A percentile compares a stretch with the other conserved stretches of the same genome.
phyloP scores from a whole-genome alignment of 2,329 filamentous ascomycete genomes.

The Scortechinia acanthostroma region DNA sequence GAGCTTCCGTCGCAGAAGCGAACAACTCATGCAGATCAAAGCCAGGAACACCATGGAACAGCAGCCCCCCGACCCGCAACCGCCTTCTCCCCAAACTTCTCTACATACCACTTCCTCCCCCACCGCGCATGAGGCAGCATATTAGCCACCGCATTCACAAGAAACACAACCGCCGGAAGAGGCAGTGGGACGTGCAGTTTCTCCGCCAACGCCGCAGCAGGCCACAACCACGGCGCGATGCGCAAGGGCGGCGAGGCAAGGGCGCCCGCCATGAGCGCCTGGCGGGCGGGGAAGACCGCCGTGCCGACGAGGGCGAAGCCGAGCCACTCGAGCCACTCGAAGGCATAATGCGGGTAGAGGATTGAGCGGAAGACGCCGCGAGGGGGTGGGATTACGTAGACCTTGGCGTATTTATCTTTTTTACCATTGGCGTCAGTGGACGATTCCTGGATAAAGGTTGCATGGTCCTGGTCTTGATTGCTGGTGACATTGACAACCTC shows the following conservation, averaged over 20 bases:
- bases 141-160: slow-evolving; percentile 1
- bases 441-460: slow-evolving; percentile 19
- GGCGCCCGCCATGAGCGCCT: neutral
- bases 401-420: neutral
- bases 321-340: neutral
- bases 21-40: no score
- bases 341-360: neutral
- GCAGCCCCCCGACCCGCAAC: neutral
- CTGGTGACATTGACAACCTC: neutral
- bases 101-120: slow-evolving; percentile 2
- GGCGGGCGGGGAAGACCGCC: neutral
- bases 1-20: no score
- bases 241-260: neutral
- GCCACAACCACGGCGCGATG: neutral
- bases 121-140: slow-evolving; percentile 1
- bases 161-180: neutral
- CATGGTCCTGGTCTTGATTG: no score
- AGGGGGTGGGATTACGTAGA: neutral
- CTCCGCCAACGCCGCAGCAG: neutral
- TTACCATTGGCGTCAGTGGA: neutral
- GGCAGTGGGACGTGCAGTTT: neutral
- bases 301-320: neutral
- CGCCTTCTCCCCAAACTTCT: slow-evolving; percentile 1
- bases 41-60: neutral
- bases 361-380: neutral